These are phyloP conservation scores for Colletotrichum sp. DNA, from an alignment of 2,329 filamentous ascomycete genomes.

Conservation along the genomic window DNA sequence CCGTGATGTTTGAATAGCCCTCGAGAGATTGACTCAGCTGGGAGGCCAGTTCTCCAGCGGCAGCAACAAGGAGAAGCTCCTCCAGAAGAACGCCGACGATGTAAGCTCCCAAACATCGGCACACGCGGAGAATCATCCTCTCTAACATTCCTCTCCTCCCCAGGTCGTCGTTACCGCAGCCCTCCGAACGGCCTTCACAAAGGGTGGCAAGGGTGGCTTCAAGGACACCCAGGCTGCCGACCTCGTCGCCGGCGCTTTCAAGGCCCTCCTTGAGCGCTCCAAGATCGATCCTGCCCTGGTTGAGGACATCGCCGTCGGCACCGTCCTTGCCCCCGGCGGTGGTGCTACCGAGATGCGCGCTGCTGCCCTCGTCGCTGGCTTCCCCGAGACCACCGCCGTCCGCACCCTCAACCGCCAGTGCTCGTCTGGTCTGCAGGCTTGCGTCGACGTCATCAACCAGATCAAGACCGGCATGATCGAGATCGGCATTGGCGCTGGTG, in stretches of 20 bases:
- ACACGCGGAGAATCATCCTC: background rate
- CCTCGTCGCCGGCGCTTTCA: slow-evolving; percentile 83
- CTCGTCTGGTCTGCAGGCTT: slow-evolving; percentile 89
- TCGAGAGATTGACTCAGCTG: slow-evolving; percentile 64
- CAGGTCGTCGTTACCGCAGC: slow-evolving; percentile 90
- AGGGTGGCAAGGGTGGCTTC: slow-evolving; percentile 91
- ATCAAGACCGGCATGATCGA: slow-evolving; percentile 94
- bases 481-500: slow-evolving; percentile 89
- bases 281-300: slow-evolving; percentile 87
- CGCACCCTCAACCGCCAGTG: slow-evolving; percentile 93
- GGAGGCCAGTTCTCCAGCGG: slow-evolving; percentile 63
- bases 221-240: slow-evolving; percentile 93
- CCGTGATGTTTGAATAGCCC: slow-evolving; percentile 39
- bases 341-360: slow-evolving; percentile 97
- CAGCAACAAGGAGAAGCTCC: slow-evolving; percentile 58
- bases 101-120: slow-evolving; percentile 38
- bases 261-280: slow-evolving; percentile 81
- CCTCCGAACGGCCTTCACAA: slow-evolving; percentile 90
- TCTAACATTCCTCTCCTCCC: slow-evolving; percentile 27
- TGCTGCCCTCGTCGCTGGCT: slow-evolving; percentile 87
- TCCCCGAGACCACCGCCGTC: slow-evolving; percentile 84
- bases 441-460: slow-evolving; percentile 92
- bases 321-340: slow-evolving; percentile 89
- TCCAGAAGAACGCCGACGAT: slow-evolving; percentile 72
- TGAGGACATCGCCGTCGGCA: slow-evolving; percentile 91